Base-by-base conservation (phyloP, 2,329 filamentous ascomycete genomes). In the Bipolaris oryzae region DNA sequence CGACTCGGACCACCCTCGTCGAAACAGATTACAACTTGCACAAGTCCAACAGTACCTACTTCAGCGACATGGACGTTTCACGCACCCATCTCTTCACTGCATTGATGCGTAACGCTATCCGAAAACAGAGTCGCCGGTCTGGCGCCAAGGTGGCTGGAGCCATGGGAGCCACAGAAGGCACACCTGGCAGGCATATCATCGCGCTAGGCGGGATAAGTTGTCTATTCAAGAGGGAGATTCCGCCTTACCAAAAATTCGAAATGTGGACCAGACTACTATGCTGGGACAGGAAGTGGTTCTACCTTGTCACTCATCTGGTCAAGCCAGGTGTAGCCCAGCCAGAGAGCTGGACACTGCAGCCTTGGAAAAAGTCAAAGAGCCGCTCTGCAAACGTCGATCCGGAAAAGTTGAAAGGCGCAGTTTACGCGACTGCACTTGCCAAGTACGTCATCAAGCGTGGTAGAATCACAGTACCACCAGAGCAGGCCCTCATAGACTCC, bases 1-100 rank as follows among this genome's bases (percentile, higher is more conserved):
- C 82, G 37, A 86, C 88, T 6, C 85, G 87, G 70, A 85, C 89
- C 13, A 85, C 90, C 1, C 78, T 90, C 51, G 83, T 90, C 65
- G 92, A 96, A 77, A 91, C 88, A 68, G 93, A 96, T 78, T 92
- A 92, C 80, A 94, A 95, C 78, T 72, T 92, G 41, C 90, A 94
- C 82, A 92, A 93, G 74, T 88, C 87, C 60, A 91, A 92, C 79
- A 87, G 85, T 66, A 96, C 92, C 28, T 96, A 96, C 80, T 96
- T 96, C 73, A 81, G 87, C 63, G 92, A 96, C 76, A 86, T 96
- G 63, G 92, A 96, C 76, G 85, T 94, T 57, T 87, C 89, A 37
- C 89, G 95, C 54, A 90, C 90, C 0, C 90, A 96, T 62, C 85
- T 95, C 7, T 86, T 96, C 50, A 89, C 87, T 7, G 76, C 76